phyloP scores from a whole-genome alignment of 1,284 basidiomycete genomes.

The Cryptococcus deneoformans region DNA sequence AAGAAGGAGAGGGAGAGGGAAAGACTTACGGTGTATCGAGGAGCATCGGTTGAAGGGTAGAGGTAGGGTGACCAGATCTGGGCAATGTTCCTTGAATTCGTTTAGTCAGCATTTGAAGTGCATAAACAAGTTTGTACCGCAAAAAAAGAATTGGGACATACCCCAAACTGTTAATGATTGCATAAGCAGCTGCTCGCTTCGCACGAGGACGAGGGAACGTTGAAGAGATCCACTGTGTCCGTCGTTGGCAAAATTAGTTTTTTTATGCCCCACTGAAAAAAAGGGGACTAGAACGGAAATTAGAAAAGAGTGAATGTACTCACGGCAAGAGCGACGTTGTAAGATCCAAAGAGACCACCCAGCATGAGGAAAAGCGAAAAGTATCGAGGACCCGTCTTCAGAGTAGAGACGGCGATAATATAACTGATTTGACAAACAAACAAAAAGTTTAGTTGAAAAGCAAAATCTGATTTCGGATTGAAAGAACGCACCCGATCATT shows the following conservation, averaged over 20 bases:
- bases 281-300: too few species aligned
- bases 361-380: slow-evolving; percentile 39
- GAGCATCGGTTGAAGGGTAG: slow-evolving; percentile 25
- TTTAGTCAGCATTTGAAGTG: too few species aligned
- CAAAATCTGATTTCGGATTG: too few species aligned
- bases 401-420: slow-evolving; percentile 31
- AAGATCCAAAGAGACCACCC: slow-evolving; percentile 27
- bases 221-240: slow-evolving; percentile 26
- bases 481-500: slow-evolving; percentile 26
- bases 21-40: slow-evolving; percentile 20
- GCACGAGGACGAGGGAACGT: slow-evolving; percentile 36
- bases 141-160: slow-evolving; percentile 17
- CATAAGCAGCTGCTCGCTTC: slow-evolving; percentile 38
- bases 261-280: too few species aligned
- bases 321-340: slow-evolving; percentile 28
- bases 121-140: too few species aligned
- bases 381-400: slow-evolving; percentile 31
- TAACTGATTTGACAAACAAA: too few species aligned
- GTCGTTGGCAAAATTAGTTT: background rate
- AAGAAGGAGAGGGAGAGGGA: too few species aligned
- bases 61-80: slow-evolving; percentile 41
- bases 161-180: slow-evolving; percentile 34
- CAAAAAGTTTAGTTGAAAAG: too few species aligned
- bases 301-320: too few species aligned
- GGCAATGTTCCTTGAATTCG: too few species aligned